These are phyloP conservation scores for Vaccinium corymbosum DNA, from an alignment of 148 eudicot species.

Conservation along the genomic window DNA sequence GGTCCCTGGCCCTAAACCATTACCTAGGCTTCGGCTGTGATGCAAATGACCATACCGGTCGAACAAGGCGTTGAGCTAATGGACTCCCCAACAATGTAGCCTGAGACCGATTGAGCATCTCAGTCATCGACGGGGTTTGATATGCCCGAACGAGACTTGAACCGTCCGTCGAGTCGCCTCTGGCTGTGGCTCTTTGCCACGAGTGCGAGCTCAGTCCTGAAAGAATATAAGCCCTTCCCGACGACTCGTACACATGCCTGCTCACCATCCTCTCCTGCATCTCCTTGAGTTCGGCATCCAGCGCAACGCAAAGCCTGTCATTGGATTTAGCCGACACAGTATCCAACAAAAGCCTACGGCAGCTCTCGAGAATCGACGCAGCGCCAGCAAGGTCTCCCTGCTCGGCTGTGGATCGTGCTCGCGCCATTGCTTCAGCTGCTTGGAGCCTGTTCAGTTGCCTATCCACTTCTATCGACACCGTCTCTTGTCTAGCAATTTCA, in stretches of 20 bases:
- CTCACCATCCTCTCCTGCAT: slow-evolving; percentile 83
- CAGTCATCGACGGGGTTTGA: slow-evolving; percentile 65
- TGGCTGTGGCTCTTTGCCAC: slow-evolving; percentile 85
- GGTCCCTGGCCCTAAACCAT: slow-evolving; percentile 2
- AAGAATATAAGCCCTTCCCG: slow-evolving; percentile 80
- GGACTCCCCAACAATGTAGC: slow-evolving; percentile 48
- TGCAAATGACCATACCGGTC: background rate
- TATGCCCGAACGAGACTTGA: slow-evolving; percentile 51
- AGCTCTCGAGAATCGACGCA: slow-evolving; percentile 43
- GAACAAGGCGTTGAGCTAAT: slow-evolving; percentile 33
- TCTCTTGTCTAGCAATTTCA: slow-evolving; percentile 30
- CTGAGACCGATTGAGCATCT: slow-evolving; percentile 70
- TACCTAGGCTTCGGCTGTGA: slow-evolving; percentile 40
- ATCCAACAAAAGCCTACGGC: slow-evolving; percentile 38
- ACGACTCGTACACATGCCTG: slow-evolving; percentile 70
- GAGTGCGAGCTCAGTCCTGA: slow-evolving; percentile 92
- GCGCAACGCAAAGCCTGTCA: slow-evolving; percentile 48
- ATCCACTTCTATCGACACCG: slow-evolving; percentile 69
- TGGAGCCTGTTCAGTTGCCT: slow-evolving; percentile 65
- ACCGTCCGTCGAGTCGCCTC: slow-evolving; percentile 66
- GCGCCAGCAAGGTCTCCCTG: slow-evolving; percentile 56
- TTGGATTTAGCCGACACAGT: slow-evolving; percentile 50
- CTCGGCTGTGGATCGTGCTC: slow-evolving; percentile 61
- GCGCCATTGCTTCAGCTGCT: slow-evolving; percentile 77
- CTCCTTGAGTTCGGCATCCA: slow-evolving; percentile 71